Conservation (phyloP, 129 eudicot species). For the Tagetes erecta region DNA sequence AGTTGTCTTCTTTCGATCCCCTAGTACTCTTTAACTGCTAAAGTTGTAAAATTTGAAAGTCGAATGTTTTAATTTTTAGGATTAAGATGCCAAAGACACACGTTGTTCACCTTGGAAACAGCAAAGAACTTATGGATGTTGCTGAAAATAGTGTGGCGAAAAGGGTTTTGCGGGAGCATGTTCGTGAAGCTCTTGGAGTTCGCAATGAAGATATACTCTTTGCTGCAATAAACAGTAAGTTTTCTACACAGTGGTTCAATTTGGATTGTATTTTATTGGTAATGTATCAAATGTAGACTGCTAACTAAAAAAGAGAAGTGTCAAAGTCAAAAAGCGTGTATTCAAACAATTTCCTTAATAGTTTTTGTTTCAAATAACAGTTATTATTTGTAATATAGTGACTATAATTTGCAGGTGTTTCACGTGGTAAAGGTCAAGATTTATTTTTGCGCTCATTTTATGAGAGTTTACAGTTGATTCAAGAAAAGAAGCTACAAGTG, state of each 20-base stretch:
- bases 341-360: background rate
- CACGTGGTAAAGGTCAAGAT: slow-evolving; percentile 96
- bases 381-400: background rate
- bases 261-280: background rate
- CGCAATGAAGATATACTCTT: slow-evolving; percentile 83
- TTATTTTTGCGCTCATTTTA: slow-evolving; percentile 68
- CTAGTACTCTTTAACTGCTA: background rate
- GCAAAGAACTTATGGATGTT: slow-evolving; percentile 87
- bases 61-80: slow-evolving; percentile 35
- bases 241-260: background rate
- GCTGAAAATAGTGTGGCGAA: slow-evolving; percentile 86
- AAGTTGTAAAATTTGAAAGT: background rate
- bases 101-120: slow-evolving; percentile 93
- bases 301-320: background rate
- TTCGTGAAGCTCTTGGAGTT: slow-evolving; percentile 83
- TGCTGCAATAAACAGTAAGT: slow-evolving; percentile 84
- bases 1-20: slow-evolving; percentile 1
- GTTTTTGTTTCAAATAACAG: background rate
- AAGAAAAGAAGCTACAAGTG: slow-evolving; percentile 68
- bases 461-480: slow-evolving; percentile 64
- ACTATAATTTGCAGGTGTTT: slow-evolving; percentile 60
- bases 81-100: slow-evolving; percentile 84
- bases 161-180: slow-evolving; percentile 82
- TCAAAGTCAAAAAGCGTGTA: background rate
- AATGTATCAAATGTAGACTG: background rate